A percentile compares a stretch with the other conserved stretches of the same genome.
Conservation (phyloP, 1,139 yeast species). For the Diutina pseudorugosa region DNA sequence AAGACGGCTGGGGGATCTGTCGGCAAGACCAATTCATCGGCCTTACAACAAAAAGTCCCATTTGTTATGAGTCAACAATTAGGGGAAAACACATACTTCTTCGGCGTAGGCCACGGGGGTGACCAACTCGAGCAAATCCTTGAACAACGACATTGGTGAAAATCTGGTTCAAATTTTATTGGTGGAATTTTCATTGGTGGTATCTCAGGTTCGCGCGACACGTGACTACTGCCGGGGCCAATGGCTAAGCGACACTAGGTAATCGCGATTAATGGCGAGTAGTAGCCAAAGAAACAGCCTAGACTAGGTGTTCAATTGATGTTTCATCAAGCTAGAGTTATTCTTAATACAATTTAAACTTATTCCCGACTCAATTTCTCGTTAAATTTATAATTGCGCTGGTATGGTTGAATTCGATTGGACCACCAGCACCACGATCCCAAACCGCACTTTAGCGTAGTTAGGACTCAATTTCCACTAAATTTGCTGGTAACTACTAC, state of each 20-base stretch:
- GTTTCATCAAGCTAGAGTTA: no score
- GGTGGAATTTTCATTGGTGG: not conserved
- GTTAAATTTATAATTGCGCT: no score
- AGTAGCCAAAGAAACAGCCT: no score
- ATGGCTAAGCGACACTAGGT: not conserved
- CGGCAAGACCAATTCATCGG: not conserved
- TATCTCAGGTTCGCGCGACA: not conserved
- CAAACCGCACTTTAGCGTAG: no score
- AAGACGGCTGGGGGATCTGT: slow-evolving; percentile 4
- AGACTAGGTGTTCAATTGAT: no score
- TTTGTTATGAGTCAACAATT: not conserved
- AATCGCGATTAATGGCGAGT: not conserved
- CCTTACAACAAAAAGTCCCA: not conserved
- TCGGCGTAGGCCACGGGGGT: slow-evolving; percentile 86
- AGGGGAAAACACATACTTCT: slow-evolving; percentile 32
- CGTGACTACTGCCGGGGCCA: not conserved
- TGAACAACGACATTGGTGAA: slow-evolving; percentile 38
- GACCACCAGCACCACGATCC: no score
- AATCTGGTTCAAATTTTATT: slow-evolving; percentile 1
- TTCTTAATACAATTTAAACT: no score
- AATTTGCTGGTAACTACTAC: no score
- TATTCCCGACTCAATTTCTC: no score
- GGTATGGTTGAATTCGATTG: no score
- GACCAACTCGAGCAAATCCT: slow-evolving; percentile 74
- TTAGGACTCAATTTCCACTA: no score